A percentile compares a stretch with the other conserved stretches of the same genome.
Conservation (phyloP, 2,329 filamentous ascomycete species). For the Aspergillus aculeatus region DNA sequence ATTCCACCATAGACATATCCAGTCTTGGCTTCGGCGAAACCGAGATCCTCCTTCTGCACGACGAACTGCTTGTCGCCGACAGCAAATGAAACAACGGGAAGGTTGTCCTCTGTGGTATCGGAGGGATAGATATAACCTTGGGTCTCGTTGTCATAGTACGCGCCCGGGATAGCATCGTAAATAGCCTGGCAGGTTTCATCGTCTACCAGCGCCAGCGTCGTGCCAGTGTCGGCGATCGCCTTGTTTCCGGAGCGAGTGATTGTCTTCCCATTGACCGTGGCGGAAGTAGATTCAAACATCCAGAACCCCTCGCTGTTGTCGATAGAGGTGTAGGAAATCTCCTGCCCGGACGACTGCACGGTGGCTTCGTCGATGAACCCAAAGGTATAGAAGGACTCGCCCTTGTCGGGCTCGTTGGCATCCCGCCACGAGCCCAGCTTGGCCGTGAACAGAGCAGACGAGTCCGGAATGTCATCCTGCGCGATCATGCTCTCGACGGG, state of each 20-base stretch:
- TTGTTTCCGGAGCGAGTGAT: constrained; percentile 56
- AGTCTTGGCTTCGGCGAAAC: constrained; percentile 56
- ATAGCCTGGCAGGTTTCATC: constrained; percentile 62
- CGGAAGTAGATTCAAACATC: constrained; percentile 60
- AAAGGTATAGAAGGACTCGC: constrained; percentile 68
- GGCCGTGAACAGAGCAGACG: constrained; percentile 61
- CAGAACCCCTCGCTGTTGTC: constrained; percentile 68
- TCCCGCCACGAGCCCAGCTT: constrained; percentile 61
- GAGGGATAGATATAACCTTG: constrained; percentile 67
- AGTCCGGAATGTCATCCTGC: constrained; percentile 54
- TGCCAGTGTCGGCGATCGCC: constrained; percentile 71
- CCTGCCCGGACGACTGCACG: constrained; percentile 53
- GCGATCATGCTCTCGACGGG: constrained; percentile 69
- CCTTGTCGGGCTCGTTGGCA: constrained; percentile 33
- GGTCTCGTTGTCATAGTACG: constrained; percentile 54
- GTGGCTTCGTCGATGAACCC: constrained; percentile 68
- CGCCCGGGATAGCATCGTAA: constrained; percentile 63
- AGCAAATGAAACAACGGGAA: constrained; percentile 63
- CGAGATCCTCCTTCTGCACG: constrained; percentile 63
- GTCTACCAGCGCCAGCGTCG: constrained; percentile 64
- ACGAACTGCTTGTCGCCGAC: constrained; percentile 61
- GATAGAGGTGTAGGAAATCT: constrained; percentile 60
- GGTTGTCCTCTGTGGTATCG: constrained; percentile 48
- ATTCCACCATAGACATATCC: constrained; percentile 64
- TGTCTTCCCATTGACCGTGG: constrained; percentile 57